Base-by-base conservation (phyloP, 257 asterid species). In the Anisodus tanguticus region DNA sequence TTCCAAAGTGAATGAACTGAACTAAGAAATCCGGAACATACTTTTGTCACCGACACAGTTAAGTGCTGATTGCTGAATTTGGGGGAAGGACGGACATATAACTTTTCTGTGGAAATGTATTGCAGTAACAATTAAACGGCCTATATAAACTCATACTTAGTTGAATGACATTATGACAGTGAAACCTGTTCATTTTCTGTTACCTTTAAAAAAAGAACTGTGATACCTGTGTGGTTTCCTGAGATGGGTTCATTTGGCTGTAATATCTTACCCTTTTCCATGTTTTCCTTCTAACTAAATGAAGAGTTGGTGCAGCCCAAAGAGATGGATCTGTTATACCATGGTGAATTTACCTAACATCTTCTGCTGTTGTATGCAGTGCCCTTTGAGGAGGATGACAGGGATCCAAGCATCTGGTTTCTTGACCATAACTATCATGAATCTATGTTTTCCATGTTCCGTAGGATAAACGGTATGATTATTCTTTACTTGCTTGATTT, bases 351-450 rank as follows among this genome's bases (percentile, higher is more conserved):
- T 71, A 43, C 63, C 77, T 86, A 43, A 88, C 83, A n/a, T 72
- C 82, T 80, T 70, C 85, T 5, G 58, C 35, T 85, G 83, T 74
- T 88, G 35, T 80, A 11, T 83, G 83, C 93, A 96, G 99, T 96
- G 84, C 98, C 99, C 82, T 96, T 96, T 86, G 99, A 96, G 91
- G 99, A 96, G 90, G 99, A 96, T 57, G 99, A 93, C 83, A 91
- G 91, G 91, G 99, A 96, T 85, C 90, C 98, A 8, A 90, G 97
- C 91, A 96, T 96, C 87, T 96, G 97, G 95, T 96, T 96, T 89
- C 98, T 96, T 87, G 98, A 96, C 87, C 99, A 96, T 86, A 93
- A 96, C 87, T 96, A 96, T 86, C 99, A 96, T 71, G 99, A 95
- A 39, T 86, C 98, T 2, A 96, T 96, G 98, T 93, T 94, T 92